Evolutionary conservation across 2,329 filamentous ascomycete genomes (phyloP).

Genomic region (Corniculantispora saksenae): DNA sequence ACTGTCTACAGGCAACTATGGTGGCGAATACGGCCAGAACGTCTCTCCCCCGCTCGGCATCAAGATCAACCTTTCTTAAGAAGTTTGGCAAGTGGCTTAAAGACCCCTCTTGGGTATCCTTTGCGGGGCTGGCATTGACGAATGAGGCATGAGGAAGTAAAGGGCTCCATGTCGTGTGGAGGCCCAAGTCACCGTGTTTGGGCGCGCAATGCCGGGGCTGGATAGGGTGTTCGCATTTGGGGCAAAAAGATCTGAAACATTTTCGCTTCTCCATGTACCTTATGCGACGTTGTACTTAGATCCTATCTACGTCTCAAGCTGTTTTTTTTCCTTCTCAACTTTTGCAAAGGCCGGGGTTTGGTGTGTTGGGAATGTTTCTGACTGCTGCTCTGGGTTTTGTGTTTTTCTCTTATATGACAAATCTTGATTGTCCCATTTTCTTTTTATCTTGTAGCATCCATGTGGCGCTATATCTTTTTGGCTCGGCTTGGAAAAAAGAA

Average conservation of each 20-base stretch:
- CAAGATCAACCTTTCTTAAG: conserved; percentile 28
- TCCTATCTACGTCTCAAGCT: conserved; percentile 19
- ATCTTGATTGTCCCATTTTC: conserved; percentile 4
- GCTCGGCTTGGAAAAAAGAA: neutral
- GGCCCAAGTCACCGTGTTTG: conserved; percentile 1
- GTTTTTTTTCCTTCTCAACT: conserved; percentile 15
- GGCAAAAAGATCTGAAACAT: conserved; percentile 20
- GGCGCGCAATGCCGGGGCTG: conserved; percentile 8
- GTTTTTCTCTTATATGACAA: conserved; percentile 16
- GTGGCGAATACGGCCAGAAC: conserved; percentile 51
- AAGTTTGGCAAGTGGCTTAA: neutral
- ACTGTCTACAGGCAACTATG: conserved; percentile 49
- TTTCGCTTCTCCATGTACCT: conserved; percentile 27
- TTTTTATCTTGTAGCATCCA: neutral
- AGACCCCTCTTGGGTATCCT: conserved; percentile 9
- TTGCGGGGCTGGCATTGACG: conserved; percentile 16
- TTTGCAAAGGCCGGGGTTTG: neutral
- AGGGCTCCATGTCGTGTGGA: conserved; percentile 1
- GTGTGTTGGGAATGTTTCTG: conserved; percentile 1
- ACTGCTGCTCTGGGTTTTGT: neutral
- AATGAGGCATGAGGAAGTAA: conserved; percentile 15
- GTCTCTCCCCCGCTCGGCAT: conserved; percentile 43
- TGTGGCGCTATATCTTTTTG: neutral
- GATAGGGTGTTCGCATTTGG: conserved; percentile 18
- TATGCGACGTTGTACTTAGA: conserved; percentile 25